phyloP scores from a whole-genome alignment of 2,329 filamentous ascomycete genomes.

The Ceratocystis eucalypticola region DNA sequence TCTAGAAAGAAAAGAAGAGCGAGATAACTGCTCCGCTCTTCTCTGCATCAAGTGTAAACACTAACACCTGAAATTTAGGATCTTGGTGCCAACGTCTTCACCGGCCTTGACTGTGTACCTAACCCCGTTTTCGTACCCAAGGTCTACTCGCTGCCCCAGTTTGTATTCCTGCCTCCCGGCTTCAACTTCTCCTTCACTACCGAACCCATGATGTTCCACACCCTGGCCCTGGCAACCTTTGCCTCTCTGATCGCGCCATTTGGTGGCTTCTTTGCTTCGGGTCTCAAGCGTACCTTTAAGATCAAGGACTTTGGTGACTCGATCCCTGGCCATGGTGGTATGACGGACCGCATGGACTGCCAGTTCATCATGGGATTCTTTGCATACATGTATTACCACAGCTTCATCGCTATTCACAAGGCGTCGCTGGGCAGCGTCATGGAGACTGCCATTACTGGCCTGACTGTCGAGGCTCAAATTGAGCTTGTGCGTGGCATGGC shows the following conservation, averaged over 20 bases:
- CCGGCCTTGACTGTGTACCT: constrained; percentile 73
- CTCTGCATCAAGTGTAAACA: too few species aligned
- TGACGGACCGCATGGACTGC: constrained; percentile 98
- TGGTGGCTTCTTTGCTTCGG: constrained; percentile 94
- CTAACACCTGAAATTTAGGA: constrained; percentile 35
- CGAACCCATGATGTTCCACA: constrained; percentile 85
- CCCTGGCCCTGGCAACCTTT: constrained; percentile 79
- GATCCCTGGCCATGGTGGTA: constrained; percentile 92
- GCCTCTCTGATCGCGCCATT: constrained; percentile 95
- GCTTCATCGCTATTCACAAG: constrained; percentile 84
- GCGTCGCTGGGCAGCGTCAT: constrained; percentile 75
- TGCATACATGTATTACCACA: constrained; percentile 95
- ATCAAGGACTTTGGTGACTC: constrained; percentile 99
- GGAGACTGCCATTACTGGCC: constrained; percentile 80
- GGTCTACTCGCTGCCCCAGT: constrained; percentile 57
- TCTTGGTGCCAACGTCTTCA: constrained; percentile 84
- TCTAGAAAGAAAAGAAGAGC: too few species aligned
- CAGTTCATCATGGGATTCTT: constrained; percentile 99
- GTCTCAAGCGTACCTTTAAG: constrained; percentile 96
- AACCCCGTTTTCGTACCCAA: constrained; percentile 84
- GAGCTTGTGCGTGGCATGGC: constrained; percentile 57
- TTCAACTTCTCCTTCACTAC: constrained; percentile 54
- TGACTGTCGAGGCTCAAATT: constrained; percentile 76
- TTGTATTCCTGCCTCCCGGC: constrained; percentile 53
- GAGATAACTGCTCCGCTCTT: too few species aligned